Evolutionary conservation across 768 basidiomycete species (phyloP).

Genomic region (Xerocomellus dryophilus): DNA sequence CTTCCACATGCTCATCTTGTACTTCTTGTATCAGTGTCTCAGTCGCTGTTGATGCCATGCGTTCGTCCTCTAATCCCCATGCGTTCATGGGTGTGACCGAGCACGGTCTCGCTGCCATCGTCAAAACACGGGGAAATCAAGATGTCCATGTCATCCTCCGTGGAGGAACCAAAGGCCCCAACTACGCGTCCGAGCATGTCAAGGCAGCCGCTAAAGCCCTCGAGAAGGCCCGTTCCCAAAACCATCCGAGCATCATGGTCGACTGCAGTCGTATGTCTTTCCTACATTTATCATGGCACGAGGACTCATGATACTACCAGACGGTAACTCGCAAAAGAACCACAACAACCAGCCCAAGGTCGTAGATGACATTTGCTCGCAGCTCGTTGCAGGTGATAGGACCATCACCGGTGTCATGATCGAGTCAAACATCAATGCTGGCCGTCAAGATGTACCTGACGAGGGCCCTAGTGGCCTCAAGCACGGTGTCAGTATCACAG

Average conservation of each 20-base stretch:
- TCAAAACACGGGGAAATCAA: constrained; percentile 79
- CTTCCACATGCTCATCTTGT: constrained; percentile 2
- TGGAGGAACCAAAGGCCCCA: constrained; percentile 88
- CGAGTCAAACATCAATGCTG: constrained; percentile 90
- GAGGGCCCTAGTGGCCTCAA: constrained; percentile 67
- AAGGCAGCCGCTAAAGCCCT: constrained; percentile 59
- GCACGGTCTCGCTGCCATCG: constrained; percentile 90
- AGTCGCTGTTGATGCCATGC: constrained; percentile 97
- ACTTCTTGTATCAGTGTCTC: constrained; percentile 46
- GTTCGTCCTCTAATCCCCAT: constrained; percentile 85
- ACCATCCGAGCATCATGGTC: constrained; percentile 75
- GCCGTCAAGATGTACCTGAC: constrained; percentile 83
- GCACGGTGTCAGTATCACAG: constrained; percentile 84
- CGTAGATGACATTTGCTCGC: constrained; percentile 63
- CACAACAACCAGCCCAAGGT: constrained; percentile 90
- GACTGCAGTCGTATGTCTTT: constrained; percentile 72
- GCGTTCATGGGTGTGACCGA: constrained; percentile 94
- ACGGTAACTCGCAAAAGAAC: constrained; percentile 96
- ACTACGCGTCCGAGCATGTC: constrained; percentile 76
- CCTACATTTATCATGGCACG: background rate
- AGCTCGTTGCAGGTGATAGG: constrained; percentile 65
- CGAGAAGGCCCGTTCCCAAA: constrained; percentile 53
- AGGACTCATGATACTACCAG: constrained; percentile 34
- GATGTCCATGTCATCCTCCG: constrained; percentile 97
- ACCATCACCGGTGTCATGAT: constrained; percentile 95